These are phyloP conservation scores for Lophium mytilinum DNA, from an alignment of 495 filamentous ascomycete species.

Conservation along the genomic window DNA sequence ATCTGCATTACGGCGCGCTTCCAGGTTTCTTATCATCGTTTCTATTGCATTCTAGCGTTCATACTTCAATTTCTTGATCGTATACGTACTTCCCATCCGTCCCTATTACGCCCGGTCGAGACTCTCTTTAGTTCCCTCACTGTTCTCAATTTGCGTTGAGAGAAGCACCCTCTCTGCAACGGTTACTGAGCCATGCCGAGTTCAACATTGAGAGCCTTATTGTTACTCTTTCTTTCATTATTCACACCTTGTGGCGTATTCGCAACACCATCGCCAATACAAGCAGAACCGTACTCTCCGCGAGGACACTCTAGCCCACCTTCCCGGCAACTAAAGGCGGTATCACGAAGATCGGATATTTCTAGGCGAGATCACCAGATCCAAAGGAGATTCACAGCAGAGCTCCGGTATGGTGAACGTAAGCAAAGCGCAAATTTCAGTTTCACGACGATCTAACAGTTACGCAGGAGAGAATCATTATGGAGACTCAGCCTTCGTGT, in stretches of 20 bases:
- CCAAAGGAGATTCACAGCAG: background rate
- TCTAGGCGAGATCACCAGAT: background rate
- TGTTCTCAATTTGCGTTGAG: too few relatives aligned
- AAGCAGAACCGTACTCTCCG: background rate
- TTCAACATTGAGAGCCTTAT: background rate
- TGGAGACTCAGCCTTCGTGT: conserved; percentile 9
- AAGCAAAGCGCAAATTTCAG: background rate
- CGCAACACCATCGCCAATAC: background rate
- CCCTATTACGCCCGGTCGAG: too few relatives aligned
- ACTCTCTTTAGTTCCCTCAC: too few relatives aligned
- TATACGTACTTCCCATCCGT: too few relatives aligned
- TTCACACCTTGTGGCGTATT: background rate
- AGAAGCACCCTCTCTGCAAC: too few relatives aligned
- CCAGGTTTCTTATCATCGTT: too few relatives aligned
- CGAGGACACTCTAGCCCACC: background rate
- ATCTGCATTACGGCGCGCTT: too few relatives aligned
- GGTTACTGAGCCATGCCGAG: too few relatives aligned
- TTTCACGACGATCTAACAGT: background rate
- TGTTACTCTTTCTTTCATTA: background rate
- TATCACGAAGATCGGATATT: background rate
- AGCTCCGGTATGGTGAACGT: background rate
- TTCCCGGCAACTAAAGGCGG: background rate
- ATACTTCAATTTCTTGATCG: too few relatives aligned
- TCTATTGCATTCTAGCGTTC: too few relatives aligned
- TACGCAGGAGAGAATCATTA: conserved; percentile 13